A percentile compares a stretch with the other conserved stretches of the same genome.
Evolutionary conservation across 2,329 filamentous ascomycete species (phyloP).

Genomic region (Xylaria sp.): DNA sequence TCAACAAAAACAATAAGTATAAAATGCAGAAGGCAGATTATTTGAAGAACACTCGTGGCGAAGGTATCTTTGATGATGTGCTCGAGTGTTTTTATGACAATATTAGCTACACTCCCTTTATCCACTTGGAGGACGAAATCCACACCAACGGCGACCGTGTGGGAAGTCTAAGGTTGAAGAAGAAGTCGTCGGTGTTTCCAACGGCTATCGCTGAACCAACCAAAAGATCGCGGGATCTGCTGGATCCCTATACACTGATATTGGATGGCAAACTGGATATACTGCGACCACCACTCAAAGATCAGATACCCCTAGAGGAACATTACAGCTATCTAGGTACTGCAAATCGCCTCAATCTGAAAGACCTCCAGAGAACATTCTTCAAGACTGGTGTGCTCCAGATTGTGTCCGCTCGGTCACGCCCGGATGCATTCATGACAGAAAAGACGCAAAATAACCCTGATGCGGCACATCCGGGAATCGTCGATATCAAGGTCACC

Average conservation of each 20-base stretch:
- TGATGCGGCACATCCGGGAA: constrained; percentile 85
- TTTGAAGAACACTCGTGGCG: constrained; percentile 90
- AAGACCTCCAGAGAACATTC: constrained; percentile 86
- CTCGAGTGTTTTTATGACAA: constrained; percentile 98
- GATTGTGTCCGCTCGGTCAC: constrained; percentile 91
- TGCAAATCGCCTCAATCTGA: constrained; percentile 78
- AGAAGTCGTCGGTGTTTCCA: constrained; percentile 75
- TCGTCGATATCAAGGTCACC: constrained; percentile 97
- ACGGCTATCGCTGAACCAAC: constrained; percentile 71
- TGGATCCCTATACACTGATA: constrained; percentile 95
- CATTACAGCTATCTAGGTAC: constrained; percentile 89
- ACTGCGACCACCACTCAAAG: constrained; percentile 85
- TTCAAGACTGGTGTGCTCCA: constrained; percentile 92
- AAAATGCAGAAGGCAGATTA: constrained; percentile 99
- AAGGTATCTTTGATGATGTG: constrained; percentile 93
- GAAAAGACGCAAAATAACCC: constrained; percentile 87
- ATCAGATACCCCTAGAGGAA: constrained; percentile 93
- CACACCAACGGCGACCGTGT: constrained; percentile 81
- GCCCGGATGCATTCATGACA: constrained; percentile 94
- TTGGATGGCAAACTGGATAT: constrained; percentile 88
- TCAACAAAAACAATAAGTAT: constrained; percentile 99
- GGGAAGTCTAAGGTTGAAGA: constrained; percentile 76
- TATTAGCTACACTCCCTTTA: constrained; percentile 97
- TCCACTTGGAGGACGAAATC: constrained; percentile 93
- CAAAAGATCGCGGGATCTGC: constrained; percentile 80